Evolutionary conservation across 306 rosid genomes (phyloP).

Genomic region (Mimosa pudica): DNA sequence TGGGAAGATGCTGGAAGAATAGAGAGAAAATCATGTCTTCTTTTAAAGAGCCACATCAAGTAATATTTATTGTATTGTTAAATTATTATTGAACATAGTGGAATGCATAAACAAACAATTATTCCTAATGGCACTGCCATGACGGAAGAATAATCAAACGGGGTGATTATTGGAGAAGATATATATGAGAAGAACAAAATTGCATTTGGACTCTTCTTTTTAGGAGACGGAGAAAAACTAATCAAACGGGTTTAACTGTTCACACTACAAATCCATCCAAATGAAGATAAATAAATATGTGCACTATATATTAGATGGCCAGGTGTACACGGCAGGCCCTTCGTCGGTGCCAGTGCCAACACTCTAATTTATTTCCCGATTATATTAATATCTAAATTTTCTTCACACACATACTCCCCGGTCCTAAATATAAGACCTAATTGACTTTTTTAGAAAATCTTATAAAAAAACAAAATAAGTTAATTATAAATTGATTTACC

Average conservation of each 20-base stretch:
- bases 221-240: constrained; percentile 1
- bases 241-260: too few relatives aligned
- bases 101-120: neutral
- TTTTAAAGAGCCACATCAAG: too few relatives aligned
- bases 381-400: too few relatives aligned
- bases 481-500: too few relatives aligned
- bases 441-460: too few relatives aligned
- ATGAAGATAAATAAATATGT: too few relatives aligned
- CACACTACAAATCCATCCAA: too few relatives aligned
- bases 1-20: neutral
- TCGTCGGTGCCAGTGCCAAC: neutral
- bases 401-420: too few relatives aligned
- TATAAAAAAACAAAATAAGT: too few relatives aligned
- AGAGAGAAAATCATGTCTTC: too few relatives aligned
- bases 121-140: constrained; percentile 41
- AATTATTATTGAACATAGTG: neutral
- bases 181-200: neutral
- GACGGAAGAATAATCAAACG: constrained; percentile 32
- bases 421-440: too few relatives aligned
- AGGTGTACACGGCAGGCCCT: neutral
- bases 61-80: neutral
- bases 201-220: constrained; percentile 29
- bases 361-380: neutral
- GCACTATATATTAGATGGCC: neutral
- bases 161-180: neutral